Conservation (phyloP, 495 filamentous ascomycete species). For the Neurospora sp. region DNA sequence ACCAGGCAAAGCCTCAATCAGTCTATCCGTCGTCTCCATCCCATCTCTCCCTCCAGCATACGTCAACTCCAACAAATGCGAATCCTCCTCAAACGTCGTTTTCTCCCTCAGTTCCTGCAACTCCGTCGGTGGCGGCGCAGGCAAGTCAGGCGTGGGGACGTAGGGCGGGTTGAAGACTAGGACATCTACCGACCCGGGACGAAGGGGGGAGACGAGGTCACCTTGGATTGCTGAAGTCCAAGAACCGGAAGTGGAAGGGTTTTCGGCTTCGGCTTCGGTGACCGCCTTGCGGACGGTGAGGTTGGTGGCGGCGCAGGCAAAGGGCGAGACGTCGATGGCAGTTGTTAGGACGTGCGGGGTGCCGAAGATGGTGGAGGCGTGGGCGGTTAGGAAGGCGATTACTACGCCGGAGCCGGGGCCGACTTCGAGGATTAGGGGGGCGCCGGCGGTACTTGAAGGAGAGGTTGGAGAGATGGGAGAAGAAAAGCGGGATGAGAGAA, state of each 20-base stretch:
- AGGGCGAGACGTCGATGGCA: conserved; percentile 70
- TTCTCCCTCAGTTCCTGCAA: neutral
- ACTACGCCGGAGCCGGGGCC: conserved; percentile 89
- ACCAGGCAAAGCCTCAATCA: conserved; percentile 56
- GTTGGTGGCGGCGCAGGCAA: conserved; percentile 61
- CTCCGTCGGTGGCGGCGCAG: neutral
- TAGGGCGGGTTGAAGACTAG: conserved; percentile 96
- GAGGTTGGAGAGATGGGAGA: neutral
- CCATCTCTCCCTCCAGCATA: conserved; percentile 84
- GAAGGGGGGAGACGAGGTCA: conserved; percentile 54
- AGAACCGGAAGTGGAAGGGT: no score
- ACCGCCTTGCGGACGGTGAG: conserved; percentile 40
- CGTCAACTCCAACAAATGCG: conserved; percentile 70
- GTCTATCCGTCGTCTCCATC: conserved; percentile 80
- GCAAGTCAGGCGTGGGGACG: conserved; percentile 73
- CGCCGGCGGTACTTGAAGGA: neutral
- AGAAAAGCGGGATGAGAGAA: conserved; percentile 55
- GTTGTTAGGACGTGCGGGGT: conserved; percentile 57
- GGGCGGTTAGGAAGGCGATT: conserved; percentile 71
- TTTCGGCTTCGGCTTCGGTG: no score
- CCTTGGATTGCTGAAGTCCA: conserved; percentile 38
- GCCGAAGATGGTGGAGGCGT: conserved; percentile 64
- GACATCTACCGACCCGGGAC: conserved; percentile 55
- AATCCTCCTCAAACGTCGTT: conserved; percentile 54
- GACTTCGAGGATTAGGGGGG: conserved; percentile 71